phyloP scores from a whole-genome alignment of 208 protist species.

The Acanthamoeba triangularis region DNA sequence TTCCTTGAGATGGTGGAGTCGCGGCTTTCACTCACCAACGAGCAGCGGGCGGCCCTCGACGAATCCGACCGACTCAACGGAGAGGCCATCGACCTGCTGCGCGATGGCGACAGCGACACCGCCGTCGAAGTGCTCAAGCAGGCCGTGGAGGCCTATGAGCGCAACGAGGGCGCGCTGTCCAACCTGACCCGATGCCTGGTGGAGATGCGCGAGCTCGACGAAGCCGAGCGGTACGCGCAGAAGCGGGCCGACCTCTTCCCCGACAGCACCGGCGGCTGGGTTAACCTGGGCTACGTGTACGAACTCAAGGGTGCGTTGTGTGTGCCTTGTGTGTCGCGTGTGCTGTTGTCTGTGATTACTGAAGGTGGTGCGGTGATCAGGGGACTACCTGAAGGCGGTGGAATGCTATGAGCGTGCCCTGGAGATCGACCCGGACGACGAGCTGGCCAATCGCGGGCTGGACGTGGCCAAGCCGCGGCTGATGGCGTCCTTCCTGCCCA shows the following conservation, averaged over 20 bases:
- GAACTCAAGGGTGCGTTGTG: not conserved
- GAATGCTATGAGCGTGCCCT: not conserved
- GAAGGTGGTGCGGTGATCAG: not conserved
- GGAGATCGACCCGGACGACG: not conserved
- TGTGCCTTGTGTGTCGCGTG: not conserved
- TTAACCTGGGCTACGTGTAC: not conserved
- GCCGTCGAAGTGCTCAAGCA: not conserved
- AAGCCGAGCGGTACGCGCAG: not conserved
- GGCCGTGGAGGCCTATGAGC: not conserved
- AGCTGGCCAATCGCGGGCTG: not conserved
- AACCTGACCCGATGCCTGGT: conserved; percentile 5
- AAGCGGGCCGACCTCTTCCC: conserved; percentile 2
- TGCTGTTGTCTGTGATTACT: not conserved
- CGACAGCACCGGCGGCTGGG: not conserved
- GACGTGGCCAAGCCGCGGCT: not conserved
- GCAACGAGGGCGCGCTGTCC: not conserved
- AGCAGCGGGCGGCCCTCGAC: not conserved
- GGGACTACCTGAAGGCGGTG: not conserved
- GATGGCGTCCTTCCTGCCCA: not conserved
- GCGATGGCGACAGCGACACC: not conserved
- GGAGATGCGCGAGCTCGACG: not conserved
- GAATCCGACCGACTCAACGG: not conserved
- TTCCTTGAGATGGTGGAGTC: not conserved
- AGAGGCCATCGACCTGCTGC: not conserved
- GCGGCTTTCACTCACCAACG: not conserved